Base-by-base conservation (phyloP, 345 rosid species). In the Firmiana major region DNA sequence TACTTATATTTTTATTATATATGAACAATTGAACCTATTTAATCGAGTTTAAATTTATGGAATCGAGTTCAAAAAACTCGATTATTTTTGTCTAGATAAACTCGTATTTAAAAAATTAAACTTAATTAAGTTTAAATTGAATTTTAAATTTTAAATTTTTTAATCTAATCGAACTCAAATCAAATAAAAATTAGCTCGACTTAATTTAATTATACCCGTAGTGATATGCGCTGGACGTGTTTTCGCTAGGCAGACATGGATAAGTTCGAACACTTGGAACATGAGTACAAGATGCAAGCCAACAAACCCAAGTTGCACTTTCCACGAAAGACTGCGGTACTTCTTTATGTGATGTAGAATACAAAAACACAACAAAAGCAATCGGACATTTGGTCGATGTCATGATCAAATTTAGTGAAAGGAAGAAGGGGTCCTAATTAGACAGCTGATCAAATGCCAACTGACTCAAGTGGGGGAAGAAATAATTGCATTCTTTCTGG, bases 291-390 rank as follows among this genome's bases (percentile, higher is more conserved):
- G 9, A 17, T 48, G 42, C 62, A 78, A 62, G 45, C 46, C 79
- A 62, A 60, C 74, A 58, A 51, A 49, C 53, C 57, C 74, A 58
- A 28, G 59, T 22, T 45, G 60, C 79, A 8, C 26, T 63, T 64
- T 65, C 31, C 22, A 28, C 43, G 36, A 45, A 53, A 22, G 75
- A 34, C 22, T 17, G 42, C 77, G 43, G 24, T 21, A n/a, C 43
- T 21, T n/a, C 74, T 42, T 17, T 73, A 46, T 54, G 81, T 54
- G 43, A 57, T 45, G 81, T 34, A 26, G 81, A 68, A 24, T 19
- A n/a, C n/a, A 7, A 1, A 64, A 31, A 19, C 21, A 65, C 16
- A 9, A 17, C 0, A 24, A 26, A 46, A 69, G 40, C 22, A 69
- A 26, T 21, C 40, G 49, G 10, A 63, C 72, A 11, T 17, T 10